Evolutionary conservation across 2,329 filamentous ascomycete genomes (phyloP).

Genomic region (Ophiostoma australiae): DNA sequence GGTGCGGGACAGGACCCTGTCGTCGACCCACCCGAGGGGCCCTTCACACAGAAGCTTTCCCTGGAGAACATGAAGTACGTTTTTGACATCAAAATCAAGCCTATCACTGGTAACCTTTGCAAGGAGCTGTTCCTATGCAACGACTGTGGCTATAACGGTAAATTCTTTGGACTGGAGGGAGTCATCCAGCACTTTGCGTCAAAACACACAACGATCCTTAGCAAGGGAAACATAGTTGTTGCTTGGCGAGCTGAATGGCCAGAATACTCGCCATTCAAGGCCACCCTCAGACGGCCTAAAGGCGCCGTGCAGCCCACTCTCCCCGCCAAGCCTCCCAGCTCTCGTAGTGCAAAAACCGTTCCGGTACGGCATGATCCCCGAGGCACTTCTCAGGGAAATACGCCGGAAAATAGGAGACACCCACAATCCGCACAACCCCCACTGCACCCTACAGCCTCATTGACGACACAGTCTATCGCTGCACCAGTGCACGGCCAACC

Average conservation of each 20-base stretch:
- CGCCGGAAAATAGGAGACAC: slow-evolving; percentile 32
- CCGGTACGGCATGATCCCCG: not conserved
- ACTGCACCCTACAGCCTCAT: not conserved
- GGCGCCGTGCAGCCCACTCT: slow-evolving; percentile 20
- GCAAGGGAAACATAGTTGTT: slow-evolving; percentile 66
- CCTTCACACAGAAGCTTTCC: slow-evolving; percentile 59
- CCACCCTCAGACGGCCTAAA: slow-evolving; percentile 47
- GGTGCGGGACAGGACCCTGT: slow-evolving; percentile 43
- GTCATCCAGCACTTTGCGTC: slow-evolving; percentile 79
- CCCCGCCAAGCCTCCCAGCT: not conserved
- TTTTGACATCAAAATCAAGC: slow-evolving; percentile 71
- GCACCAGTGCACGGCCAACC: not conserved
- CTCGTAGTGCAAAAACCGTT: not conserved
- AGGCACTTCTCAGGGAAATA: not conserved
- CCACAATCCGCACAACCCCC: not conserved
- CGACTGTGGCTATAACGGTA: slow-evolving; percentile 58
- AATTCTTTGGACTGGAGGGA: slow-evolving; percentile 70
- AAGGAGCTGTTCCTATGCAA: slow-evolving; percentile 74
- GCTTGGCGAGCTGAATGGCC: slow-evolving; percentile 81
- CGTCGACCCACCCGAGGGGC: slow-evolving; percentile 47
- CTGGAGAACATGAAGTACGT: slow-evolving; percentile 85
- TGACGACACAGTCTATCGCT: not conserved
- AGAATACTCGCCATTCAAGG: slow-evolving; percentile 64
- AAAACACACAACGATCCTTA: slow-evolving; percentile 69
- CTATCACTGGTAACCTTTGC: slow-evolving; percentile 58